These are phyloP conservation scores for Phytophthora niederhauseri DNA, from an alignment of 352 stramenopile genomes.

Conservation along the genomic window DNA sequence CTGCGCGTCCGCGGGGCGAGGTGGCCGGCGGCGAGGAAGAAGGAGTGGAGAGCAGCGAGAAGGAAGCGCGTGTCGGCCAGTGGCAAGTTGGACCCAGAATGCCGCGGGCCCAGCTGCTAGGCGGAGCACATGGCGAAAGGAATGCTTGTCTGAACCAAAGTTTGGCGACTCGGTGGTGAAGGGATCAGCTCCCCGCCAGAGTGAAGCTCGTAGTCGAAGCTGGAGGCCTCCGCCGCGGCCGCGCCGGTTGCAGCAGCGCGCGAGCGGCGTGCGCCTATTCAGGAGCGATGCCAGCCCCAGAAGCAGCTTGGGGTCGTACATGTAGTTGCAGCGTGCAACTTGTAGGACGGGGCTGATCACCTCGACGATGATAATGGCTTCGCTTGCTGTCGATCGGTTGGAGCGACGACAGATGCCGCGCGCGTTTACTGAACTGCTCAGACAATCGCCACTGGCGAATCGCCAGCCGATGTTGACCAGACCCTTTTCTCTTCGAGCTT, in stretches of 20 bases:
- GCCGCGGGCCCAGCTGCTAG: background rate
- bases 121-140: background rate
- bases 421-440: background rate
- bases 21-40: background rate
- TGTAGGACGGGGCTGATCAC: background rate
- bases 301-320: too few species aligned
- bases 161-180: slow-evolving; percentile 10
- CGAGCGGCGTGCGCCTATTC: background rate
- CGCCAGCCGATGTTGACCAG: background rate
- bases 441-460: background rate
- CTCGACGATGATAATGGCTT: background rate
- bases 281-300: background rate
- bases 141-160: slow-evolving; percentile 11
- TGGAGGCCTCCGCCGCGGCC: too few species aligned
- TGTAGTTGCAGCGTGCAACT: background rate
- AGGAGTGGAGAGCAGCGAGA: background rate
- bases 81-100: background rate
- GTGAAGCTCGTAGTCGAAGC: too few species aligned
- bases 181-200: background rate
- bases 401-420: background rate
- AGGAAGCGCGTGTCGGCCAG: background rate
- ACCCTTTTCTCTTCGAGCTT: background rate
- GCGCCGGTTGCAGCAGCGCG: background rate
- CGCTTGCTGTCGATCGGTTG: background rate
- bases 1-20: background rate